Conservation (phyloP, 176 grass and related monocot genomes). For the Eleusine indica region DNA sequence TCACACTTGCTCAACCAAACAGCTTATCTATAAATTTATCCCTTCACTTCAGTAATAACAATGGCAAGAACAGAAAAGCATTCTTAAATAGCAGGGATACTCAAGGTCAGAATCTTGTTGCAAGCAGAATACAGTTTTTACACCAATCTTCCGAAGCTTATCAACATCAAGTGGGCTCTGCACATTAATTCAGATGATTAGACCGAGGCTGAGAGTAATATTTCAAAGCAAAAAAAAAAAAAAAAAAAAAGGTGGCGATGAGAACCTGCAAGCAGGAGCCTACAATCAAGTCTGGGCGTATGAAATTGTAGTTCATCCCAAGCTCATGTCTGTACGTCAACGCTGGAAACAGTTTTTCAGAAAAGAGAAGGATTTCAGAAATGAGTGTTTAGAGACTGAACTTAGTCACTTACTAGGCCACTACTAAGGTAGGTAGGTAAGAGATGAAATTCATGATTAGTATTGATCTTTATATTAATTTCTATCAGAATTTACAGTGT, state of each 20-base stretch:
- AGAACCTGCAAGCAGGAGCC: constrained; percentile 97
- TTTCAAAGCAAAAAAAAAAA: not conserved
- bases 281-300: constrained; percentile 87
- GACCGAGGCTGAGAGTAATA: not conserved
- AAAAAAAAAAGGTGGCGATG: not conserved
- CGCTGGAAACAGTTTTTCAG: constrained; percentile 33
- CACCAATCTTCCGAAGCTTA: constrained; percentile 85
- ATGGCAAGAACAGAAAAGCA: constrained; percentile 4
- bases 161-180: constrained; percentile 87
- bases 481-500: not conserved
- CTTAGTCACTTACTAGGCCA: not conserved
- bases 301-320: constrained; percentile 98
- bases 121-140: constrained; percentile 97
- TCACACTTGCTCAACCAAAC: not conserved
- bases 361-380: constrained; percentile 32
- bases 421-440: not conserved
- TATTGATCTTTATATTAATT: not conserved
- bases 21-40: not conserved
- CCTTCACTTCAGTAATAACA: not conserved
- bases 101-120: constrained; percentile 92
- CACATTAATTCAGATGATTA: constrained; percentile 44
- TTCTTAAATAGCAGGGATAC: constrained; percentile 54
- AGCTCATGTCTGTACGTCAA: constrained; percentile 97
- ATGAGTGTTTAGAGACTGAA: not conserved
- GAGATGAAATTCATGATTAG: not conserved